These are phyloP conservation scores for Zea luxurians DNA, from an alignment of 176 grass and related monocot species.

Conservation along the genomic window DNA sequence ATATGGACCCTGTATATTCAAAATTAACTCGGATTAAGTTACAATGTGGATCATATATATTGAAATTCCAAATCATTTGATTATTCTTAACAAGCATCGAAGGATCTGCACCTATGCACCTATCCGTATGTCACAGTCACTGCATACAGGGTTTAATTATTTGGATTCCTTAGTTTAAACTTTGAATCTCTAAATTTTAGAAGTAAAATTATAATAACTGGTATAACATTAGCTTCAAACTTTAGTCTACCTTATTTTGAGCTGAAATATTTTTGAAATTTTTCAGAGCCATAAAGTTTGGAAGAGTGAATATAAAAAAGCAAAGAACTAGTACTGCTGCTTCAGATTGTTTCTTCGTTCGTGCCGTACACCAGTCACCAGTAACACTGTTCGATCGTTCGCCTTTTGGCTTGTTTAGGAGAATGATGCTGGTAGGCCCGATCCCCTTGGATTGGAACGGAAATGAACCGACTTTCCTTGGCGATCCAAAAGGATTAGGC, in stretches of 20 bases:
- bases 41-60: not conserved
- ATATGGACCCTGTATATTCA: too few species aligned
- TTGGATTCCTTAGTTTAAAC: too few species aligned
- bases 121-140: not conserved
- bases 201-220: too few species aligned
- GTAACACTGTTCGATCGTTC: not conserved
- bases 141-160: not conserved
- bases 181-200: too few species aligned
- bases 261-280: too few species aligned
- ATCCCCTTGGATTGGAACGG: slow-evolving; percentile 14
- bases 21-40: not conserved
- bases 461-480: not conserved
- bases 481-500: slow-evolving; percentile 4
- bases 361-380: not conserved
- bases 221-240: too few species aligned
- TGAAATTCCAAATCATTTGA: slow-evolving; percentile 3
- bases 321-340: not conserved
- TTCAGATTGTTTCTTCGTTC: not conserved
- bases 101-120: not conserved
- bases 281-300: too few species aligned
- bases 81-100: slow-evolving; percentile 31
- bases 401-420: not conserved
- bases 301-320: too few species aligned
- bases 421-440: not conserved
- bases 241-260: too few species aligned